Conservation (phyloP, 257 asterid genomes). For the Penstemon davidsonii region DNA sequence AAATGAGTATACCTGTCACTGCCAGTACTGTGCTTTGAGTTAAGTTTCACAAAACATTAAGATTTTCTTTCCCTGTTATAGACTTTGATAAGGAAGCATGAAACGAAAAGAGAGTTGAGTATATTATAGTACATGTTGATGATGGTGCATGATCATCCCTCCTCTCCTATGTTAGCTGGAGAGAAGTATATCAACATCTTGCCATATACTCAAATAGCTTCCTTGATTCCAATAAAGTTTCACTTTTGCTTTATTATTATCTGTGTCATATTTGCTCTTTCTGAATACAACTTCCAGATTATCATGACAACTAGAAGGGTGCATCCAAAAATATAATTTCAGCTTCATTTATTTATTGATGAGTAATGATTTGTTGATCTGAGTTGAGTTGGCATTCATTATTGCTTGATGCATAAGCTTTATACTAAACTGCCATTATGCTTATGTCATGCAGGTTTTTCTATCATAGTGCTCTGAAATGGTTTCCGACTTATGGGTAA, state of each 20-base stretch:
- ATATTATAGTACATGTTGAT: background rate
- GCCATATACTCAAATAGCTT: background rate
- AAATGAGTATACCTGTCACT: background rate
- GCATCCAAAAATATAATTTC: background rate
- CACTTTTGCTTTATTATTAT: slow-evolving; percentile 2
- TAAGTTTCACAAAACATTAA: background rate
- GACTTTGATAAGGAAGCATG: background rate
- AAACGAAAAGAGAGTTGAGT: background rate
- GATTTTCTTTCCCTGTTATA: background rate
- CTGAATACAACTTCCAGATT: background rate
- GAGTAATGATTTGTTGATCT: slow-evolving; percentile 14
- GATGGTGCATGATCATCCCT: background rate
- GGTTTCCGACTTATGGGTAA: slow-evolving; percentile 97
- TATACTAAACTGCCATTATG: slow-evolving; percentile 29
- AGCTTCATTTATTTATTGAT: slow-evolving; percentile 11
- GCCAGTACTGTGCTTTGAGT: slow-evolving; percentile 1
- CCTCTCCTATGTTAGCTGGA: slow-evolving; percentile 9
- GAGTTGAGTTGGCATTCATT: slow-evolving; percentile 12
- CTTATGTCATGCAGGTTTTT: slow-evolving; percentile 73
- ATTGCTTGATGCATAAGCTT: slow-evolving; percentile 19
- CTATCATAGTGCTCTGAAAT: slow-evolving; percentile 95
- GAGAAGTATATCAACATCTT: background rate
- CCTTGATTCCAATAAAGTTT: background rate
- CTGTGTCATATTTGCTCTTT: background rate
- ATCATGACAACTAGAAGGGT: background rate